Evolutionary conservation across 257 asterid genomes (phyloP).

Genomic region (Parsonsia alboflavescens): DNA sequence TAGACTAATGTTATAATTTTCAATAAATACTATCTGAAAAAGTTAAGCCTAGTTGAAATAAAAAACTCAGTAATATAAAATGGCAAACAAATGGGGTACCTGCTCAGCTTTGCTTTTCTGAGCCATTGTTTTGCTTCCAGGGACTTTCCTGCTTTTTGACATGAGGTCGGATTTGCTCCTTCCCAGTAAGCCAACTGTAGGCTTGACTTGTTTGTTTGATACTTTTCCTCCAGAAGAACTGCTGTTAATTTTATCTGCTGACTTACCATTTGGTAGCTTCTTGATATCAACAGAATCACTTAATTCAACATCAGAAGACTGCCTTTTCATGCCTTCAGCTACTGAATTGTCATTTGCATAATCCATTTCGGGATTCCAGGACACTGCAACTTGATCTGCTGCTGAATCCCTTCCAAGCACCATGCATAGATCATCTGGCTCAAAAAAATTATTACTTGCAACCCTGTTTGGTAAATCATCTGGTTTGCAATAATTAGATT

Average conservation of each 20-base stretch:
- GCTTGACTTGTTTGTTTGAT: constrained; percentile 30
- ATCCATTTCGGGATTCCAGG: constrained; percentile 50
- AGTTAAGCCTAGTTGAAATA: background rate
- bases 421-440: constrained; percentile 77
- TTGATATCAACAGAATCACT: constrained; percentile 27
- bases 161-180: constrained; percentile 52
- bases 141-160: constrained; percentile 34
- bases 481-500: constrained; percentile 21
- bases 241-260: constrained; percentile 18
- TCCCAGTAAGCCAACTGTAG: constrained; percentile 36
- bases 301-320: constrained; percentile 17
- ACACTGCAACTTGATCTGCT: constrained; percentile 31
- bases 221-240: constrained; percentile 33
- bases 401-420: constrained; percentile 48
- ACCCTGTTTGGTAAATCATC: constrained; percentile 28
- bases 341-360: constrained; percentile 29
- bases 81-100: constrained; percentile 30
- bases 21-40: constrained; percentile 3
- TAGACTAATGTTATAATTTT: background rate
- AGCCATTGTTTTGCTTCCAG: constrained; percentile 32
- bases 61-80: background rate
- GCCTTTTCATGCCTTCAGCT: constrained; percentile 30
- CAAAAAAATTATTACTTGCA: constrained; percentile 27
- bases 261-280: constrained; percentile 24
- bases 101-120: constrained; percentile 46